Conservation (phyloP, 179 eudicot genomes). For the Actinidia chinensis region DNA sequence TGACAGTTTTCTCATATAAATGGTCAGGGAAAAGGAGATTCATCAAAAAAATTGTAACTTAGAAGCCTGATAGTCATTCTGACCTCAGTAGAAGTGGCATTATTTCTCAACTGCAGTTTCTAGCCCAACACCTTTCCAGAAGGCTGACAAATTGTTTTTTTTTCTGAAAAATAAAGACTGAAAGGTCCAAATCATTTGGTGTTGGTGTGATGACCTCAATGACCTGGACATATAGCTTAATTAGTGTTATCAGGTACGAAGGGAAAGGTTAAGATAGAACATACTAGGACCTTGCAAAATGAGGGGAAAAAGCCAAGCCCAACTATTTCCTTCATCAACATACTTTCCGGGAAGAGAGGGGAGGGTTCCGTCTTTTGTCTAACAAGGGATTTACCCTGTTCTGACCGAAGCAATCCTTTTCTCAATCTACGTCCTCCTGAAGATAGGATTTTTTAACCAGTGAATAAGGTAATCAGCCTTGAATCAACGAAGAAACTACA, state of each 20-base stretch:
- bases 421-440: constrained; percentile 76
- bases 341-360: too few species aligned
- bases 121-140: constrained; percentile 68
- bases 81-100: constrained; percentile 50
- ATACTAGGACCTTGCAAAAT: too few species aligned
- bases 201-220: constrained; percentile 65
- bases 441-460: constrained; percentile 16
- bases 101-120: constrained; percentile 35
- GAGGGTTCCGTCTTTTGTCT: too few species aligned
- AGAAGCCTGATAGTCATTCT: constrained; percentile 23
- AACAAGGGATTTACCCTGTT: constrained; percentile 71
- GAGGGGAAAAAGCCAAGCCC: too few species aligned
- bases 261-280: not conserved
- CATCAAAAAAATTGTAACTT: not conserved
- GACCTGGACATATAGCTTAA: constrained; percentile 48
- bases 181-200: constrained; percentile 73
- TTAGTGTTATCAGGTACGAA: constrained; percentile 17
- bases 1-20: constrained; percentile 8
- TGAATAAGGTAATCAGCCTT: not conserved
- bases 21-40: not conserved
- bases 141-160: constrained; percentile 69
- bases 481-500: constrained; percentile 14
- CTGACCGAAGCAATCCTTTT: constrained; percentile 61
- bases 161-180: constrained; percentile 70
- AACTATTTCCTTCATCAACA: constrained; percentile 3